A percentile compares a stretch with the other conserved stretches of the same genome.
These are phyloP conservation scores for Wickerhamiella sorbophila DNA, from an alignment of 805 yeast species.

Conservation along the genomic window DNA sequence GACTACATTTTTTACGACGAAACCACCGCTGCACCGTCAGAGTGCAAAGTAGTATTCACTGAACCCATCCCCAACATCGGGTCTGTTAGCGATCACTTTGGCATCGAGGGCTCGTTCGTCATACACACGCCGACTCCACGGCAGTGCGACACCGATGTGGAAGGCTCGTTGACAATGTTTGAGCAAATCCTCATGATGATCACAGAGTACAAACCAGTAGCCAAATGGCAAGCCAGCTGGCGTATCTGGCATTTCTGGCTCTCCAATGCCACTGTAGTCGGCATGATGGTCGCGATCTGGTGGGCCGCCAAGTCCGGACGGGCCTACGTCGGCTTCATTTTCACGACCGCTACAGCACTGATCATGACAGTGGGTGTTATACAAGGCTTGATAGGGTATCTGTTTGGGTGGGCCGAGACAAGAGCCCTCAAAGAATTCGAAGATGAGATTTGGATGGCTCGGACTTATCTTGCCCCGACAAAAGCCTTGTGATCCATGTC, in stretches of 20 bases:
- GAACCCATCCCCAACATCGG: conserved; percentile 54
- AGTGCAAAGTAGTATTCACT: conserved; percentile 62
- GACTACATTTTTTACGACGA: conserved; percentile 79
- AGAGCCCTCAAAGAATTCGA: conserved; percentile 67
- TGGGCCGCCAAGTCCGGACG: conserved; percentile 41
- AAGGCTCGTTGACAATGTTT: conserved; percentile 22
- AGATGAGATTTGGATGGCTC: conserved; percentile 39
- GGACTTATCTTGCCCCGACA: background rate
- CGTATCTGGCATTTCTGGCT: conserved; percentile 48
- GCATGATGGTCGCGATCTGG: conserved; percentile 38
- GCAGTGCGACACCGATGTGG: background rate
- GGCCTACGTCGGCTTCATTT: conserved; percentile 53
- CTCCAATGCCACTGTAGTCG: conserved; percentile 40
- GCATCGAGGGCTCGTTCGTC: conserved; percentile 26
- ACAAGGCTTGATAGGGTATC: conserved; percentile 62
- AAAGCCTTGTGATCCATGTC: background rate
- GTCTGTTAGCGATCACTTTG: conserved; percentile 89
- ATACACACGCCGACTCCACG: conserved; percentile 1
- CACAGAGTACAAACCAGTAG: conserved; percentile 36
- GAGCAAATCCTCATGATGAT: conserved; percentile 37
- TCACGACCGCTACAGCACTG: conserved; percentile 41
- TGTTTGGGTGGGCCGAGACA: conserved; percentile 69
- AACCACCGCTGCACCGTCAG: conserved; percentile 34
- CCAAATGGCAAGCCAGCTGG: conserved; percentile 47
- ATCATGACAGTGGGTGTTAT: conserved; percentile 52